Evolutionary conservation across 768 basidiomycete genomes (phyloP).

Genomic region (Coprinellus aureogranulatus): DNA sequence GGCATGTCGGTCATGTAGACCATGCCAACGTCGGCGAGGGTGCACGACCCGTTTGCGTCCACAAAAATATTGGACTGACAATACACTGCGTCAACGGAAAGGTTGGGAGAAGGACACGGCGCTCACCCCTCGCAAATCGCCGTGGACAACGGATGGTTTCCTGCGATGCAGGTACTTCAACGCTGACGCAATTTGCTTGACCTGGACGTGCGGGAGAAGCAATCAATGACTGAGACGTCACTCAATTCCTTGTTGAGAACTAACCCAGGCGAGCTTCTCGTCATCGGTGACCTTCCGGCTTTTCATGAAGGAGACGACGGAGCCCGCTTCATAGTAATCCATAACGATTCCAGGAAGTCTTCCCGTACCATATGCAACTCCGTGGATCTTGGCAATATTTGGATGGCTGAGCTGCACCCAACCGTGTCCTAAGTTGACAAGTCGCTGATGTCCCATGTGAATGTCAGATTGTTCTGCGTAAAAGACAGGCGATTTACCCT

Average conservation of each 20-base stretch:
- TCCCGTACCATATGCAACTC: conserved; percentile 12
- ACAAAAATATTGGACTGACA: conserved; percentile 29
- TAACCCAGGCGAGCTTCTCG: conserved; percentile 8
- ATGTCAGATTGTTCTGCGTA: neutral
- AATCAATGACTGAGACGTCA: conserved; percentile 16
- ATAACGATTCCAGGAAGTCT: conserved; percentile 24
- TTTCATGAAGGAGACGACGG: conserved; percentile 19
- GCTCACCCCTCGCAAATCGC: neutral
- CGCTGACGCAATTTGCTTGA: conserved; percentile 28
- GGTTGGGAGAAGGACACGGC: too few relatives aligned
- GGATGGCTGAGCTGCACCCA: conserved; percentile 19
- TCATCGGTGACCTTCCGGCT: neutral
- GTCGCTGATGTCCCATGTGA: conserved; percentile 1
- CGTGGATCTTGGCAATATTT: conserved; percentile 21
- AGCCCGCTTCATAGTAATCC: conserved; percentile 22
- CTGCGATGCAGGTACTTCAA: conserved; percentile 2
- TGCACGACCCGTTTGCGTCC: conserved; percentile 16
- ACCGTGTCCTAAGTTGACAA: neutral
- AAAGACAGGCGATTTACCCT: conserved; percentile 3
- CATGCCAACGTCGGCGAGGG: conserved; percentile 28
- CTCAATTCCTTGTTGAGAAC: neutral
- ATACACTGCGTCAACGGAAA: neutral
- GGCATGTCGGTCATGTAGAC: conserved; percentile 19
- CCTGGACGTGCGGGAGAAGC: conserved; percentile 17
- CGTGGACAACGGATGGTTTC: neutral